These are phyloP conservation scores for Pythium phragmitis DNA, from an alignment of 352 stramenopile species.

Conservation along the genomic window DNA sequence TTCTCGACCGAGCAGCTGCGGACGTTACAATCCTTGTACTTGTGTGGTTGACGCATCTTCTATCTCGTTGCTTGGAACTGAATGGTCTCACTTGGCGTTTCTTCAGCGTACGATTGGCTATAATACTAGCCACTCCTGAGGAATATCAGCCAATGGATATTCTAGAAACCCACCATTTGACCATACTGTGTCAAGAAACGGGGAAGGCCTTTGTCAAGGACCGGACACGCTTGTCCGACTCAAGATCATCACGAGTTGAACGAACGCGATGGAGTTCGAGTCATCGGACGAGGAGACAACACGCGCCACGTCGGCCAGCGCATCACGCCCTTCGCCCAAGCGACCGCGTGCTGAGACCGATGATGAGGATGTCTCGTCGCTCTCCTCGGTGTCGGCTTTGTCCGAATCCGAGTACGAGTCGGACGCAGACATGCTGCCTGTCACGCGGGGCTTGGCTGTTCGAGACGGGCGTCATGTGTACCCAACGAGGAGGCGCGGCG, in stretches of 20 bases:
- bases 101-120: not conserved
- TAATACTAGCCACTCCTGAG: not conserved
- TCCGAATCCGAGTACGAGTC: not conserved
- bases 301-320: not conserved
- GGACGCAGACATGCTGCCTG: not conserved
- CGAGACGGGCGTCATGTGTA: not conserved
- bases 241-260: not conserved
- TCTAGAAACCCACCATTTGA: too few relatives aligned
- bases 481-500: too few relatives aligned
- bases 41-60: not conserved
- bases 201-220: too few relatives aligned
- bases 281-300: slow-evolving; percentile 3
- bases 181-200: too few relatives aligned
- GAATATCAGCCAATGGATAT: not conserved
- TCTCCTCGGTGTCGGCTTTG: not conserved
- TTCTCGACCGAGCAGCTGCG: too few relatives aligned
- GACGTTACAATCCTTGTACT: not conserved
- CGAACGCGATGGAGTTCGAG: not conserved
- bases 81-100: too few relatives aligned
- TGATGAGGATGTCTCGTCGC: slow-evolving; percentile 10
- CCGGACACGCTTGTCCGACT: too few relatives aligned
- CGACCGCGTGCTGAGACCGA: slow-evolving; percentile 1
- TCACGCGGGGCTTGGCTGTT: not conserved
- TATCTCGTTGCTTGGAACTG: too few relatives aligned
- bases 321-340: not conserved